Base-by-base conservation (phyloP, 176 grass and related monocot species). In the Ananas comosus region DNA sequence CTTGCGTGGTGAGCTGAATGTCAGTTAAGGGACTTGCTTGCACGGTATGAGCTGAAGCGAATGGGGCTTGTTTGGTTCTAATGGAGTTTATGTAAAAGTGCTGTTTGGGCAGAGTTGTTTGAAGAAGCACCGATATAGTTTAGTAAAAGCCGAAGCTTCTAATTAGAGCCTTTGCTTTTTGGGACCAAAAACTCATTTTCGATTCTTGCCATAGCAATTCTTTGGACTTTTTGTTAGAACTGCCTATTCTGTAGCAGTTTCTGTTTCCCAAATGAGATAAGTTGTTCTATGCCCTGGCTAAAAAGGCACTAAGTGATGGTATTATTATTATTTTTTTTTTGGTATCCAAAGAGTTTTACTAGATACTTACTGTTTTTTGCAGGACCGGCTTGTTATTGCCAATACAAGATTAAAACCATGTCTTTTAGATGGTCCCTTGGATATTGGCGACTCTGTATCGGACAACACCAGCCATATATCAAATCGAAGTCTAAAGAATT, bases 391-490 rank as follows among this genome's bases (percentile, higher is more conserved):
- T 13, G 81, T 67, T 9, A 67, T 58, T 14, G 64, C 74, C 49
- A 76, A 66, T 17, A 72, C 84, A 63, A 91, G 73, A 53, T 13
- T 87, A n/a, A 84, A 81, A 33, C 69, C 74, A 8, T 87, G 84
- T 67, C 48, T 65, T 56, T 6, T 67, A 74, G 70, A 72, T 70
- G 68, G 48, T 22, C 75, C 67, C 47, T 28, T 70, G 72, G 75
- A 81, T 56, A 76, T 28, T 2, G 70, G 64, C 23, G 4, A 51
- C 53, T 66, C 52, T 51, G 61, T 49, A 33, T 28, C 29, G 0
- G 11, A 79, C 65, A 48, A 74, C 81, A 78, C 70, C 64, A 53
- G 64, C 27, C 49, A 50, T 29, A 69, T 19, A 23, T 65, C 63
- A 51, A 84, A 48, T 58, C 71, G 70, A 67, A 81, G 59, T 13